Evolutionary conservation across 2,329 filamentous ascomycete species (phyloP).

Genomic region (Nakataea oryzae): DNA sequence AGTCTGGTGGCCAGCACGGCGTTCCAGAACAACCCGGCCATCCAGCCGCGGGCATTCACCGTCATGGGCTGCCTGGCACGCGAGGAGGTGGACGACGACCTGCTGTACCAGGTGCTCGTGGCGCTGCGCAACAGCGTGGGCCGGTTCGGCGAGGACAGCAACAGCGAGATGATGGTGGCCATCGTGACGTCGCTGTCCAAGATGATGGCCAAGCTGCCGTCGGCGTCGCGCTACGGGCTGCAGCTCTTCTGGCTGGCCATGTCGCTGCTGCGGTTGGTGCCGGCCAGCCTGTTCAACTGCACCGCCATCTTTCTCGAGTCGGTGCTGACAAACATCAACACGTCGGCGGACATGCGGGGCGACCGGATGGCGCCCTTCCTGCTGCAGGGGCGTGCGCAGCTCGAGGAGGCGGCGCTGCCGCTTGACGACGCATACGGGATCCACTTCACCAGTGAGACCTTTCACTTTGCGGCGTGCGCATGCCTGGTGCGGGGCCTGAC

Average conservation of each 20-base stretch:
- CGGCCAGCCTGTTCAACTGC: conserved; percentile 53
- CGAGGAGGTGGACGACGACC: conserved; percentile 63
- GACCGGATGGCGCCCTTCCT: conserved; percentile 49
- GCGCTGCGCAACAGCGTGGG: conserved; percentile 53
- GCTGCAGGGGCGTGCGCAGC: conserved; percentile 46
- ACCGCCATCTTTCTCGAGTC: conserved; percentile 55
- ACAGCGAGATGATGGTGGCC: conserved; percentile 57
- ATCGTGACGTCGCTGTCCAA: conserved; percentile 58
- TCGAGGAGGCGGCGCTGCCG: conserved; percentile 51
- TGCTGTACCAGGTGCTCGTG: conserved; percentile 61
- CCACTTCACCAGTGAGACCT: conserved; percentile 52
- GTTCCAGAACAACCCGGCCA: conserved; percentile 63
- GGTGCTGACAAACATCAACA: conserved; percentile 53
- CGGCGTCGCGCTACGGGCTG: conserved; percentile 55
- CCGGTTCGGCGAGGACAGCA: conserved; percentile 54
- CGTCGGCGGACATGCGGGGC: conserved; percentile 46
- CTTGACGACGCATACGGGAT: conserved; percentile 58
- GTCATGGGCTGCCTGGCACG: conserved; percentile 62
- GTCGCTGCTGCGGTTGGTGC: conserved; percentile 54
- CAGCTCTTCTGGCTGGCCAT: conserved; percentile 64
- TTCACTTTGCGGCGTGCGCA: conserved; percentile 57
- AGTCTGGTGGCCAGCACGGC: conserved; percentile 62
- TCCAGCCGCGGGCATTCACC: conserved; percentile 58
- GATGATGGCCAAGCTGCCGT: conserved; percentile 60
- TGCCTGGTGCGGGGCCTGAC: conserved; percentile 54